Conservation (phyloP, 805 yeast species). For the Cyberlindnera xishuangbannaensis region DNA sequence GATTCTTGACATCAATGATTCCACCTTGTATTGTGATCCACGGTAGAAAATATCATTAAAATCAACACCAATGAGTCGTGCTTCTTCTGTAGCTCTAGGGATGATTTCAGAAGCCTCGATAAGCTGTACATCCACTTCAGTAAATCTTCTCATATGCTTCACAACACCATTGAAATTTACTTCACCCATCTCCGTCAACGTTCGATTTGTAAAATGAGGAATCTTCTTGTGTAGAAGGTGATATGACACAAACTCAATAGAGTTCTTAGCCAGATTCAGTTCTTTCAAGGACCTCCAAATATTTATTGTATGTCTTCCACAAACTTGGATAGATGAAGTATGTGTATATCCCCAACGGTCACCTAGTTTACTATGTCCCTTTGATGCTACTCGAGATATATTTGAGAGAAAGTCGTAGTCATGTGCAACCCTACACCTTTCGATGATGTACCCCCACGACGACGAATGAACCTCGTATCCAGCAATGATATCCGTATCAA, state of each 20-base stretch:
- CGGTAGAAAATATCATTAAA: constrained; percentile 81
- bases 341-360: constrained; percentile 82
- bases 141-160: constrained; percentile 41
- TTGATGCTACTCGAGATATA: constrained; percentile 52
- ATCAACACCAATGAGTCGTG: constrained; percentile 83
- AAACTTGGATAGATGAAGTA: constrained; percentile 59
- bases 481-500: constrained; percentile 83
- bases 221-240: constrained; percentile 61
- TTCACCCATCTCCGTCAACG: constrained; percentile 44
- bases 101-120: constrained; percentile 57
- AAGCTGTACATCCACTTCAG: constrained; percentile 34
- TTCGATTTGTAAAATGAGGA: constrained; percentile 51
- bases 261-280: constrained; percentile 56
- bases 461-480: constrained; percentile 78
- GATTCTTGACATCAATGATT: constrained; percentile 70
- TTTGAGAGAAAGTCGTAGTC: constrained; percentile 51
- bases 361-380: constrained; percentile 46
- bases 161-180: constrained; percentile 31
- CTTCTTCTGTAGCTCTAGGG: constrained; percentile 70
- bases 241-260: constrained; percentile 70
- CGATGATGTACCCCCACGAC: constrained; percentile 89
- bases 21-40: constrained; percentile 94
- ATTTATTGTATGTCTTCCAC: constrained; percentile 82
- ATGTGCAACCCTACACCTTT: constrained; percentile 43
- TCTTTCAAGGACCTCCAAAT: constrained; percentile 80